These are phyloP conservation scores for Flaveria robusta DNA, from an alignment of 129 eudicot genomes.

Conservation along the genomic window DNA sequence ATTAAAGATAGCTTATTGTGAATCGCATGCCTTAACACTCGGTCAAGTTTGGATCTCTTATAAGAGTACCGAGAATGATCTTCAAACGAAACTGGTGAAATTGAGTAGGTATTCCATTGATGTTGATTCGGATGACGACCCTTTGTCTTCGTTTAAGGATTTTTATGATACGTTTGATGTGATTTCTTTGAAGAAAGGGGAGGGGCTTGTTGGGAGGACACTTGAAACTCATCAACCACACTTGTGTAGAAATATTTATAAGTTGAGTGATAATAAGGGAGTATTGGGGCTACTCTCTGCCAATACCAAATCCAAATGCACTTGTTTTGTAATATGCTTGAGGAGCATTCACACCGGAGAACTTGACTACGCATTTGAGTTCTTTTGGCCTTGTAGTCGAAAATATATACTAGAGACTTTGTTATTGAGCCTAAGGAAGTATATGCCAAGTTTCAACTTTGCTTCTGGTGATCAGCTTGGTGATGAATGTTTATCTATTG, in stretches of 20 bases:
- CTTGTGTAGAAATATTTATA: background rate
- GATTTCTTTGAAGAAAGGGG: slow-evolving; percentile 10
- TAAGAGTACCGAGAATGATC: background rate
- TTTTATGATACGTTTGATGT: slow-evolving; percentile 10
- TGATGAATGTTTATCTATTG: slow-evolving; percentile 8
- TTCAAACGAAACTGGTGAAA: slow-evolving; percentile 6
- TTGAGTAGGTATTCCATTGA: background rate
- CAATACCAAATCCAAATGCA: background rate
- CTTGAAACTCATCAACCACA: slow-evolving; percentile 5
- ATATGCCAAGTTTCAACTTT: slow-evolving; percentile 20
- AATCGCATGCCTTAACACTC: background rate
- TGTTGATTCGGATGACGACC: background rate
- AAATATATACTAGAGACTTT: background rate
- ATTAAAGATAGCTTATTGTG: background rate
- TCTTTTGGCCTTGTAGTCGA: background rate
- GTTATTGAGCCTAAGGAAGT: background rate
- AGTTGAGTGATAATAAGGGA: background rate
- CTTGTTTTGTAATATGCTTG: slow-evolving; percentile 14
- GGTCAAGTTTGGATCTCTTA: slow-evolving; percentile 27
- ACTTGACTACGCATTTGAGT: slow-evolving; percentile 10
- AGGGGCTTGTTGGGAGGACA: slow-evolving; percentile 16
- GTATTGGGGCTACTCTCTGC: background rate
- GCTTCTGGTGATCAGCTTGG: slow-evolving; percentile 6
- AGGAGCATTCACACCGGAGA: background rate
- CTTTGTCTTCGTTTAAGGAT: background rate